Evolutionary conservation across 148 eudicot species (phyloP).

Genomic region (Fallopia convolvulus): DNA sequence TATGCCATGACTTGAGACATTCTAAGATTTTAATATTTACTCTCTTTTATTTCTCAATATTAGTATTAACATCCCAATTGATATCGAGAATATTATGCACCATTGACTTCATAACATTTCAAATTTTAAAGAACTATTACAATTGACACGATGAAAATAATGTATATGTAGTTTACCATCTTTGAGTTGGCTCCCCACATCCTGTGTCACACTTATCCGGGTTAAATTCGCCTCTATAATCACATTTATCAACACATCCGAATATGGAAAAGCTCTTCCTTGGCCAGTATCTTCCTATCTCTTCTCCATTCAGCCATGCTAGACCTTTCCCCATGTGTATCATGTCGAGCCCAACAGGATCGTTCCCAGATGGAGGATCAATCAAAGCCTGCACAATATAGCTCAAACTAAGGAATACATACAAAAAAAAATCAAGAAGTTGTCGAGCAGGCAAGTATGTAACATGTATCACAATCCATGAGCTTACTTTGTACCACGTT

Average conservation of each 20-base stretch:
- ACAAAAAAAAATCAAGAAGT: background rate
- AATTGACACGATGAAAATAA: too few relatives aligned
- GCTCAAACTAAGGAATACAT: background rate
- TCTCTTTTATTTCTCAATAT: background rate
- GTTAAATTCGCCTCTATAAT: conserved; percentile 79
- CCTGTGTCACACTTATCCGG: conserved; percentile 91
- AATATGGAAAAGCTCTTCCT: conserved; percentile 48
- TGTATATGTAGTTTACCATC: conserved; percentile 53
- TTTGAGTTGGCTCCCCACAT: conserved; percentile 89
- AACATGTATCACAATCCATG: background rate
- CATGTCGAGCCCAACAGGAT: conserved; percentile 93
- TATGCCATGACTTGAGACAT: too few relatives aligned
- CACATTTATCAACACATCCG: conserved; percentile 65
- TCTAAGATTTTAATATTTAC: background rate
- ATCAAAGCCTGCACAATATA: conserved; percentile 52
- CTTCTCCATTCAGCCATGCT: conserved; percentile 95
- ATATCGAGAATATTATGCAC: too few relatives aligned
- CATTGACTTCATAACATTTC: too few relatives aligned
- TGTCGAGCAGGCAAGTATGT: background rate
- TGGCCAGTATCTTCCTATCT: conserved; percentile 93
- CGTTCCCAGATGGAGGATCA: conserved; percentile 79
- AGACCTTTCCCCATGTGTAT: conserved; percentile 89
- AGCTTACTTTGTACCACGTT: conserved; percentile 92
- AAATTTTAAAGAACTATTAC: too few relatives aligned
- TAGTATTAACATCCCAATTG: background rate